Evolutionary conservation across 345 rosid genomes (phyloP).

Genomic region (Citropsis articulata): DNA sequence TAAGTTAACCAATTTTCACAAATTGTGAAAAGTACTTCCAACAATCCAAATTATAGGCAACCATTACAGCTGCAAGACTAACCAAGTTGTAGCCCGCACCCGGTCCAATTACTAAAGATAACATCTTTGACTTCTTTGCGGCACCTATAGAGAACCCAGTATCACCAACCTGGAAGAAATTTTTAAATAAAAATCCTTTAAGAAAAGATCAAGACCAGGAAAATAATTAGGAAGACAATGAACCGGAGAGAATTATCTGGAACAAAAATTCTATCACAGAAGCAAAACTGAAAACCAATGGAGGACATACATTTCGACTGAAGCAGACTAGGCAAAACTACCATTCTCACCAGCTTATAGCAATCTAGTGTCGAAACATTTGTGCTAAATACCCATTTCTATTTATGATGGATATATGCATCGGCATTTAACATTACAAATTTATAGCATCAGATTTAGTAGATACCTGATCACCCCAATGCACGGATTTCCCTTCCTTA

Average conservation of each 20-base stretch:
- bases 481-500: constrained; percentile 64
- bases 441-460: not conserved
- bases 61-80: constrained; percentile 16
- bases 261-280: not conserved
- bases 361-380: not conserved
- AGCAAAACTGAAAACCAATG: not conserved
- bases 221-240: not conserved
- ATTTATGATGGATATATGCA: not conserved
- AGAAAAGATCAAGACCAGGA: not conserved
- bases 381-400: not conserved
- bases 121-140: constrained; percentile 51
- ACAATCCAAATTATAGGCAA: not conserved
- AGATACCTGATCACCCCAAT: constrained; percentile 87
- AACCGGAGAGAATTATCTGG: not conserved
- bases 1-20: not conserved
- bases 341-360: not conserved
- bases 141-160: constrained; percentile 81
- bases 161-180: constrained; percentile 46
- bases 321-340: not conserved
- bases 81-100: constrained; percentile 94
- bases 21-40: not conserved
- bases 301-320: not conserved
- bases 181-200: not conserved
- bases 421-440: not conserved
- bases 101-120: constrained; percentile 77